These are phyloP conservation scores for Tetradesmus lagerheimii DNA, from an alignment of 139 green algal genomes.

Conservation along the genomic window DNA sequence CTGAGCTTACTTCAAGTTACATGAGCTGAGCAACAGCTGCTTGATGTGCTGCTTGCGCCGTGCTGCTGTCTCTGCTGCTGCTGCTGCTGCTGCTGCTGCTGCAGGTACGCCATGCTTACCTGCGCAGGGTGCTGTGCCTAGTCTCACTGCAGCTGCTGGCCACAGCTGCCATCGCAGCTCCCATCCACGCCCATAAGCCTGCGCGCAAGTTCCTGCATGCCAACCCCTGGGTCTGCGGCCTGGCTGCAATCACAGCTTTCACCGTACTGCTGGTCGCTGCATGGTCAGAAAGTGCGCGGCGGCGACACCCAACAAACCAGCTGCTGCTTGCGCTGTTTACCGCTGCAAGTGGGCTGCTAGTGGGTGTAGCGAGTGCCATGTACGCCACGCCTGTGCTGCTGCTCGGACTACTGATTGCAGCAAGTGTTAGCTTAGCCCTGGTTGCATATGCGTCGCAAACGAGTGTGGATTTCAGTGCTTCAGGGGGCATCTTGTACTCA, in stretches of 20 bases:
- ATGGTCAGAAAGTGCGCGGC: slow-evolving; percentile 32
- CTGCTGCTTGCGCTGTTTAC: slow-evolving; percentile 42
- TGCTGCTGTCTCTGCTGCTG: no score
- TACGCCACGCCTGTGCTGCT: slow-evolving; percentile 36
- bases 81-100: neutral
- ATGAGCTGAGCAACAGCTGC: no score
- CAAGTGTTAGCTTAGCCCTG: slow-evolving; percentile 37
- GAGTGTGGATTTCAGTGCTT: slow-evolving; percentile 53
- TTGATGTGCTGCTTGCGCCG: no score
- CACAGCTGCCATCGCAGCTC: slow-evolving; percentile 47
- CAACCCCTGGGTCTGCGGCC: slow-evolving; percentile 53
- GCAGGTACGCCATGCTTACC: slow-evolving; percentile 51
- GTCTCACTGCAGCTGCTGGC: slow-evolving; percentile 59
- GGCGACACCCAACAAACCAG: slow-evolving; percentile 22
- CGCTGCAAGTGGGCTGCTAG: slow-evolving; percentile 23
- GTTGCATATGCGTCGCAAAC: slow-evolving; percentile 54
- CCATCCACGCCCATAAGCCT: slow-evolving; percentile 28
- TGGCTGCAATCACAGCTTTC: neutral
- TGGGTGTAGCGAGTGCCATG: slow-evolving; percentile 28
- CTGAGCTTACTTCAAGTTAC: no score
- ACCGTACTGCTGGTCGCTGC: slow-evolving; percentile 24
- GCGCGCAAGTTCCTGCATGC: slow-evolving; percentile 46
- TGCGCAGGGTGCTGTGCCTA: slow-evolving; percentile 64
- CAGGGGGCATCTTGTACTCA: slow-evolving; percentile 49
- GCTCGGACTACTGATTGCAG: slow-evolving; percentile 44